Conservation (phyloP, 441 rosid genomes). For the Brassica balearica region DNA sequence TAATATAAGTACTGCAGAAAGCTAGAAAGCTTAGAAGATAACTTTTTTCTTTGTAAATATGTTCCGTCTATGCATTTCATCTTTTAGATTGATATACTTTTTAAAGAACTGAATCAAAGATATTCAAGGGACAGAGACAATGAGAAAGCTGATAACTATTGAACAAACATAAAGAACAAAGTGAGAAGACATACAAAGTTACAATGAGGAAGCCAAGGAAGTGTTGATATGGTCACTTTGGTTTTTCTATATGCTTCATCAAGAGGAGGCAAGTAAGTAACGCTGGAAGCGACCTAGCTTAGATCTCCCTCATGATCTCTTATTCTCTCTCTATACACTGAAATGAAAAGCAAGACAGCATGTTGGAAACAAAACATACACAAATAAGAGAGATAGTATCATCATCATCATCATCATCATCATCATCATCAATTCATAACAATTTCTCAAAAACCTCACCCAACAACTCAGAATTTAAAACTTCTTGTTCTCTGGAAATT, state of each 20-base stretch:
- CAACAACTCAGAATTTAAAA: too few relatives aligned
- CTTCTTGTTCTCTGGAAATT: too few relatives aligned
- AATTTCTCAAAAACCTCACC: too few relatives aligned
- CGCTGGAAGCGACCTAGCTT: slow-evolving; percentile 71
- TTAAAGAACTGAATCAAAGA: neutral
- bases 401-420: too few relatives aligned
- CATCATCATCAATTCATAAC: too few relatives aligned
- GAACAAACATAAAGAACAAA: slow-evolving; percentile 20
- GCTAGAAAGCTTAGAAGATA: neutral
- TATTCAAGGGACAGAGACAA: neutral
- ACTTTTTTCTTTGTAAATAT: neutral
- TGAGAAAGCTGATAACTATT: slow-evolving; percentile 8
- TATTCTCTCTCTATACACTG: too few relatives aligned
- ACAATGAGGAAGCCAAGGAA: neutral
- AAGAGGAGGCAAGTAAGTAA: slow-evolving; percentile 87
- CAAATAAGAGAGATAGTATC: too few relatives aligned
- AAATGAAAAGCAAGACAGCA: too few relatives aligned
- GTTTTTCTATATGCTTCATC: slow-evolving; percentile 68
- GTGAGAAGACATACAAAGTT: neutral
- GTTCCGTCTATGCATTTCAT: slow-evolving; percentile 11
- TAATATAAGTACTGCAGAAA: neutral
- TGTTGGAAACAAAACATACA: too few relatives aligned
- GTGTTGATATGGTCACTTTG: neutral
- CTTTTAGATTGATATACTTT: neutral
- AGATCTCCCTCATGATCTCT: too few relatives aligned